These are phyloP conservation scores for Simplicillium sp. DNA, from an alignment of 2,329 filamentous ascomycete genomes.

Conservation along the genomic window DNA sequence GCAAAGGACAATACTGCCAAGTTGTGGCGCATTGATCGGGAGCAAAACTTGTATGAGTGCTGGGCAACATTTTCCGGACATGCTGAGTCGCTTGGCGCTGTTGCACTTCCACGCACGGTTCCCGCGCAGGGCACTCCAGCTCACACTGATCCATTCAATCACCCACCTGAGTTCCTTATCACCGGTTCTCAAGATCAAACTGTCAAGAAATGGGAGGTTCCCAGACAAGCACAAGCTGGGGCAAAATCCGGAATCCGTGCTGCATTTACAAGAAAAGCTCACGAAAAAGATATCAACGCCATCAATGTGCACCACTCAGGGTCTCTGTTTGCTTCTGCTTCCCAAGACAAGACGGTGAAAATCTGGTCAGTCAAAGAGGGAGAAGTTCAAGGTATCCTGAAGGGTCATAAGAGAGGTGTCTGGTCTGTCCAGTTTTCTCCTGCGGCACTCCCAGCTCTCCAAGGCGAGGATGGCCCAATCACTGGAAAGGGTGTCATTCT, in stretches of 20 bases:
- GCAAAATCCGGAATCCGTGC: conserved; percentile 52
- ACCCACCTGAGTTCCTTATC: conserved; percentile 76
- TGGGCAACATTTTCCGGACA: conserved; percentile 81
- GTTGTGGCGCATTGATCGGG: conserved; percentile 78
- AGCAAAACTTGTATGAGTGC: conserved; percentile 66
- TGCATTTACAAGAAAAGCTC: conserved; percentile 83
- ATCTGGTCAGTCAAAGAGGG: conserved; percentile 90
- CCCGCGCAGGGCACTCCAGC: conserved; percentile 63
- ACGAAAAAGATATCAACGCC: conserved; percentile 98
- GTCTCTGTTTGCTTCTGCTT: conserved; percentile 87
- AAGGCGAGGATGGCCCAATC: conserved; percentile 61
- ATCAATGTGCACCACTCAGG: conserved; percentile 68
- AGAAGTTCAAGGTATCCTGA: conserved; percentile 81
- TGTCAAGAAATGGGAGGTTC: conserved; percentile 86
- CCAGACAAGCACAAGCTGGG: conserved; percentile 37
- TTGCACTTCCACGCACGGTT: conserved; percentile 64
- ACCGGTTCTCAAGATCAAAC: conserved; percentile 95
- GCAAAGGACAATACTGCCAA: conserved; percentile 94
- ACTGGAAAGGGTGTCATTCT: conserved; percentile 75
- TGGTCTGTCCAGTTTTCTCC: conserved; percentile 93
- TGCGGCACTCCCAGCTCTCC: conserved; percentile 61
- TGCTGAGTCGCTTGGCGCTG: conserved; percentile 85
- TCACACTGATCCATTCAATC: conserved; percentile 61
- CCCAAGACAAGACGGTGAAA: conserved; percentile 93
- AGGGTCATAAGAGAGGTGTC: conserved; percentile 88